A percentile compares a stretch with the other conserved stretches of the same genome.
Conservation (phyloP, 768 basidiomycete species). For the Calocera cornea region DNA sequence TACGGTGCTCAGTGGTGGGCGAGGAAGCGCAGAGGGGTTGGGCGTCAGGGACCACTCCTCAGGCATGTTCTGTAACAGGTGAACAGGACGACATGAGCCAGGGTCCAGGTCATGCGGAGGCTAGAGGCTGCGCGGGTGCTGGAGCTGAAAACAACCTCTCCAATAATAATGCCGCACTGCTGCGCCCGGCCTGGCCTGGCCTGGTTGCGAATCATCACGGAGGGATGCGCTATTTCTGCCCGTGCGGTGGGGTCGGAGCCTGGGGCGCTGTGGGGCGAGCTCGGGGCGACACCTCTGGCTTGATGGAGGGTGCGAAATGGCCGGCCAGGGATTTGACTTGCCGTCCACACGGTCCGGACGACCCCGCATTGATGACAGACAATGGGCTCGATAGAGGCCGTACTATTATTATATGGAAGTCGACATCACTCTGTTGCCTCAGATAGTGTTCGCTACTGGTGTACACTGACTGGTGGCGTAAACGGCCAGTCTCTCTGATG, state of each 20-base stretch:
- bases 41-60: too few relatives aligned
- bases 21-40: too few relatives aligned
- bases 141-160: neutral
- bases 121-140: neutral
- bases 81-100: neutral
- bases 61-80: neutral
- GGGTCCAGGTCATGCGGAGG: neutral
- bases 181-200: neutral
- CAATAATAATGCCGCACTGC: neutral
- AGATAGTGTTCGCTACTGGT: too few relatives aligned
- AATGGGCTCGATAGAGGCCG: too few relatives aligned
- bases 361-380: too few relatives aligned
- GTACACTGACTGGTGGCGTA: too few relatives aligned
- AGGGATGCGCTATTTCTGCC: constrained; percentile 1
- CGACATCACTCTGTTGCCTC: neutral
- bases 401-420: too few relatives aligned
- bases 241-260: neutral
- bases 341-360: too few relatives aligned
- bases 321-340: neutral
- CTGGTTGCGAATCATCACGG: neutral
- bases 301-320: neutral
- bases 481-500: neutral
- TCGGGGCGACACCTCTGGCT: neutral
- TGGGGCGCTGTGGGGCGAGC: neutral
- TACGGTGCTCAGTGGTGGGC: neutral